Conservation (phyloP, 2,329 filamentous ascomycete genomes). For the Fusarium sp. region DNA sequence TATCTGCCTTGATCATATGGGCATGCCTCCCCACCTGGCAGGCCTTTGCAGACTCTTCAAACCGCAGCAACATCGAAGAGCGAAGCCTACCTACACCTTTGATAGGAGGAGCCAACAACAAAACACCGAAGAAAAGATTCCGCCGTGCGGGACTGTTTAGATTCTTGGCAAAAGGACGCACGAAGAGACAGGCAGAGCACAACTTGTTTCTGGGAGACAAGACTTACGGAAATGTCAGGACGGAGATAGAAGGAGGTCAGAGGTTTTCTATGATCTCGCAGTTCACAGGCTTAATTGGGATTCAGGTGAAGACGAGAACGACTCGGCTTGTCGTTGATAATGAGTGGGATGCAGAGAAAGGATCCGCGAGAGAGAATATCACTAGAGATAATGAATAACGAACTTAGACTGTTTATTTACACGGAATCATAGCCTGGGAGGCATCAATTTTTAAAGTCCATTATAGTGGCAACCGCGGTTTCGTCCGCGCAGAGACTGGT, state of each 20-base stretch:
- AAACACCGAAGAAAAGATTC: background rate
- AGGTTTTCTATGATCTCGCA: constrained; percentile 47
- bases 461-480: too few species aligned
- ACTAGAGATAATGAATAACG: constrained; percentile 20
- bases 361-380: constrained; percentile 15
- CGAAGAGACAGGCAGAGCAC: constrained; percentile 45
- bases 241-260: constrained; percentile 49
- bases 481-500: too few species aligned
- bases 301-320: constrained; percentile 45
- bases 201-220: constrained; percentile 51
- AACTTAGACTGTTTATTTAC: constrained; percentile 4
- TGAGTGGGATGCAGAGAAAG: constrained; percentile 28
- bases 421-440: background rate
- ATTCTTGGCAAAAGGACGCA: constrained; percentile 24
- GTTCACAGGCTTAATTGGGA: constrained; percentile 39
- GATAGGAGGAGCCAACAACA: constrained; percentile 5
- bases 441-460: too few species aligned
- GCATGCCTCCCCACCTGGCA: constrained; percentile 58
- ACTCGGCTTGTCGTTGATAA: constrained; percentile 29
- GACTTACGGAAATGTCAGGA: constrained; percentile 50
- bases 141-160: constrained; percentile 2
- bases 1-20: constrained; percentile 58
- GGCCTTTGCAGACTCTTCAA: constrained; percentile 5
- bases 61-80: constrained; percentile 6
- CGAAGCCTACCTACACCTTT: constrained; percentile 37